phyloP scores from a whole-genome alignment of 2,329 filamentous ascomycete species.

The Penicillium sp. region DNA sequence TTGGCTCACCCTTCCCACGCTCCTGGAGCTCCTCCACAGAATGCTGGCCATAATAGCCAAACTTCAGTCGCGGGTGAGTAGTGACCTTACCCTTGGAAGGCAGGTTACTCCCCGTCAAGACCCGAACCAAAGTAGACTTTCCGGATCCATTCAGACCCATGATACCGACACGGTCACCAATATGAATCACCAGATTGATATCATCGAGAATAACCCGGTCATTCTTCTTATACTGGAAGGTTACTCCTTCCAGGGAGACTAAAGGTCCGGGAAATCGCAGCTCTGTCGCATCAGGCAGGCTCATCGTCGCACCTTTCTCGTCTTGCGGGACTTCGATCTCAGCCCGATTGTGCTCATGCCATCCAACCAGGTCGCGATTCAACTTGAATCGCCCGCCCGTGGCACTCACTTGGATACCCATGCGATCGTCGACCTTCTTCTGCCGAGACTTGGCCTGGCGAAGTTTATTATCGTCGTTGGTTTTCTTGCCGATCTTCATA shows the following conservation, averaged over 20 bases:
- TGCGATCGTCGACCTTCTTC: slow-evolving; percentile 81
- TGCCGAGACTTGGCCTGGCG: slow-evolving; percentile 83
- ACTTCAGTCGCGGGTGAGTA: slow-evolving; percentile 68
- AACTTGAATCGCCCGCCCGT: slow-evolving; percentile 79
- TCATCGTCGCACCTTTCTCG: slow-evolving; percentile 61
- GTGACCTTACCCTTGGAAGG: slow-evolving; percentile 67
- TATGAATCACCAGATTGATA: slow-evolving; percentile 70
- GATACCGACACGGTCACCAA: slow-evolving; percentile 75
- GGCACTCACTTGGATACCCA: slow-evolving; percentile 74
- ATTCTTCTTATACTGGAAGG: slow-evolving; percentile 64
- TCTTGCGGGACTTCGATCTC: slow-evolving; percentile 73
- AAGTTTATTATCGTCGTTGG: slow-evolving; percentile 82
- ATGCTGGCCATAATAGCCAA: slow-evolving; percentile 81
- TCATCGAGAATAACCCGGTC: slow-evolving; percentile 61
- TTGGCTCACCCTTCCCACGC: slow-evolving; percentile 55
- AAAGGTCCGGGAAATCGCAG: slow-evolving; percentile 76
- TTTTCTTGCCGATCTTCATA: slow-evolving; percentile 73
- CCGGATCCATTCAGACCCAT: slow-evolving; percentile 80
- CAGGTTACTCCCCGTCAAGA: slow-evolving; percentile 65
- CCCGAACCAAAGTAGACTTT: slow-evolving; percentile 76
- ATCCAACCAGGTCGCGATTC: slow-evolving; percentile 72
- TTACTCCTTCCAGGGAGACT: slow-evolving; percentile 71
- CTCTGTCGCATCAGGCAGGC: slow-evolving; percentile 67
- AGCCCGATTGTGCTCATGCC: slow-evolving; percentile 60
- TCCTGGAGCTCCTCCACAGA: slow-evolving; percentile 71